A percentile compares a stretch with the other conserved stretches of the same genome.
These are phyloP conservation scores for Penicillium sp. DNA, from an alignment of 2,329 filamentous ascomycete genomes.

Conservation along the genomic window DNA sequence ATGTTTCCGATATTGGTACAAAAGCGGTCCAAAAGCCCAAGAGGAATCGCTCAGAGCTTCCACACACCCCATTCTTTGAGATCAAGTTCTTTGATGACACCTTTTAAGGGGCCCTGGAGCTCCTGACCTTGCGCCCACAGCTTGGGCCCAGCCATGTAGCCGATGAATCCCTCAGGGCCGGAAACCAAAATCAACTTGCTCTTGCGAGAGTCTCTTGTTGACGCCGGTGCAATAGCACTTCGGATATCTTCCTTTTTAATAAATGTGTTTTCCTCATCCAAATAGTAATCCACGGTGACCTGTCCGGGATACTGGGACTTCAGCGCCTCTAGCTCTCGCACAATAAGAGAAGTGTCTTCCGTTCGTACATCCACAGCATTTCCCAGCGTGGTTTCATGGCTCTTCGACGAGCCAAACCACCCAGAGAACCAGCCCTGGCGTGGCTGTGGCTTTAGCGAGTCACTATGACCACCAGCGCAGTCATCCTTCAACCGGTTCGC, in stretches of 20 bases:
- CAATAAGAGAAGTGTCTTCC: conserved; percentile 43
- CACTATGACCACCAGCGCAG: conserved; percentile 59
- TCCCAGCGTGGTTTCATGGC: neutral
- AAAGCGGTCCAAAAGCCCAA: neutral
- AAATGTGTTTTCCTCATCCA: conserved; percentile 73
- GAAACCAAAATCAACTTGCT: conserved; percentile 71
- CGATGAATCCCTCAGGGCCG: conserved; percentile 86
- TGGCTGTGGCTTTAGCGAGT: conserved; percentile 33
- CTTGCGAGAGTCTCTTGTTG: conserved; percentile 26
- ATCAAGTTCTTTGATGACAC: conserved; percentile 62
- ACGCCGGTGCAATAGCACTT: conserved; percentile 27
- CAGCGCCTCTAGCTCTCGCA: conserved; percentile 61
- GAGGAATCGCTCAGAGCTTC: conserved; percentile 49
- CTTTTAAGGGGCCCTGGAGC: conserved; percentile 70
- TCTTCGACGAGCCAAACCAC: conserved; percentile 22
- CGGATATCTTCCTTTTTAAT: conserved; percentile 57
- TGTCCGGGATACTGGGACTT: conserved; percentile 56
- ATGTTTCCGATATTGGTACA: conserved; percentile 13
- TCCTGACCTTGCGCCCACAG: conserved; percentile 69
- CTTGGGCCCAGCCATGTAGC: conserved; percentile 75
- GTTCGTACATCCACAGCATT: neutral
- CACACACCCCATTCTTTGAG: conserved; percentile 57
- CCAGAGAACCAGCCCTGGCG: conserved; percentile 31
- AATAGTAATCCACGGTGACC: conserved; percentile 68
- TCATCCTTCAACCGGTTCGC: conserved; percentile 68